These are phyloP conservation scores for Fabrea salina DNA, from an alignment of 169 alveolate species.

Conservation along the genomic window DNA sequence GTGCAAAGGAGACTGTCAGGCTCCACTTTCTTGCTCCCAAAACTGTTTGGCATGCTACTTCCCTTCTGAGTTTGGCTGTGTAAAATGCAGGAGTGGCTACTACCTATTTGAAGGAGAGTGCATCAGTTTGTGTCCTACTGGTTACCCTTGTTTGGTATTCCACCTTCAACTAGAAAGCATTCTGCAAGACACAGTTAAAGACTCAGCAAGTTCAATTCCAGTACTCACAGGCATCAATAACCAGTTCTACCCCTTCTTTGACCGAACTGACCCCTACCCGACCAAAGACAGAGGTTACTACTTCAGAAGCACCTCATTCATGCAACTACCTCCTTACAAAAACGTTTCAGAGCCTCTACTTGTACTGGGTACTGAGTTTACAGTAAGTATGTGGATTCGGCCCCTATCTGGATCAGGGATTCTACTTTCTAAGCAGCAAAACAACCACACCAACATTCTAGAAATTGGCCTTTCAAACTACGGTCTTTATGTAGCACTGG, in stretches of 20 bases:
- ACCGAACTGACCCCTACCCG: not conserved
- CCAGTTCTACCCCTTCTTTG: slow-evolving; percentile 10
- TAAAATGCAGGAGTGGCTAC: not conserved
- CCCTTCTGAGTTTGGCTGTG: not conserved
- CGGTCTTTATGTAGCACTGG: no score
- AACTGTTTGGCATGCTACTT: not conserved
- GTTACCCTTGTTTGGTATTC: no score
- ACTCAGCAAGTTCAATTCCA: not conserved
- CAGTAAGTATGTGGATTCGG: not conserved
- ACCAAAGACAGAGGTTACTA: not conserved
- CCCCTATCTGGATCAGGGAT: no score
- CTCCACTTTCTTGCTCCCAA: not conserved
- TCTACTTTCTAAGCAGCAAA: no score
- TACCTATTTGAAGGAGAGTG: not conserved
- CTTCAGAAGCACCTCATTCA: not conserved
- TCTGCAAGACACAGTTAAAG: not conserved
- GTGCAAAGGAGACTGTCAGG: no score
- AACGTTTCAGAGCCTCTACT: not conserved
- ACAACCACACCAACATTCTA: no score
- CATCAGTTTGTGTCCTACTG: not conserved
- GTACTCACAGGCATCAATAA: not conserved
- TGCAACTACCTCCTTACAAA: not conserved
- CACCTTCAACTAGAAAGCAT: no score
- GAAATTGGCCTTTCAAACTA: no score
- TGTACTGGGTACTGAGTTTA: not conserved